phyloP scores from a whole-genome alignment of 139 green algal genomes.

The Chloropicon primus region DNA sequence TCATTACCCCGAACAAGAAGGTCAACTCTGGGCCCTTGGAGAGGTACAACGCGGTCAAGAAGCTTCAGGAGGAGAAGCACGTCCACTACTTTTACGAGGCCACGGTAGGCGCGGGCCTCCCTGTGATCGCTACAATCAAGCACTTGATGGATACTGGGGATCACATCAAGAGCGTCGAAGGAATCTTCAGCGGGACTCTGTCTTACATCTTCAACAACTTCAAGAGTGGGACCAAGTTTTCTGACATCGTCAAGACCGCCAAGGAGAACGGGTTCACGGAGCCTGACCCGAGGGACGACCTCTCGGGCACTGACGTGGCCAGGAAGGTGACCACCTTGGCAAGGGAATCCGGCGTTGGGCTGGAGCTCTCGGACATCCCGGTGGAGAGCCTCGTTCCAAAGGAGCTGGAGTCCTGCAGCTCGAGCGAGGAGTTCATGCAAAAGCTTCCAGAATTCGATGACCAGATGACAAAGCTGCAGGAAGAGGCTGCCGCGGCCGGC shows the following conservation, averaged over 20 bases:
- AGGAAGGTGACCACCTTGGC: slow-evolving; percentile 90
- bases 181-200: slow-evolving; percentile 55
- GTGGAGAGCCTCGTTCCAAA: slow-evolving; percentile 76
- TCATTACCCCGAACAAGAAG: slow-evolving; percentile 77
- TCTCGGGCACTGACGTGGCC: slow-evolving; percentile 81
- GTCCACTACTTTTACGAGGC: slow-evolving; percentile 95
- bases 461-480: slow-evolving; percentile 52
- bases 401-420: slow-evolving; percentile 31
- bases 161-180: slow-evolving; percentile 59
- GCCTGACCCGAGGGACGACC: slow-evolving; percentile 87
- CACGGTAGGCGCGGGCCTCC: slow-evolving; percentile 84
- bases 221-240: slow-evolving; percentile 45
- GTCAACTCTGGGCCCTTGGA: slow-evolving; percentile 64
- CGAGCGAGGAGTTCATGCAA: slow-evolving; percentile 64
- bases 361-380: slow-evolving; percentile 77
- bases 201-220: slow-evolving; percentile 97
- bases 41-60: slow-evolving; percentile 62
- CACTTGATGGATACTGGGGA: slow-evolving; percentile 82
- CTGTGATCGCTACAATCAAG: slow-evolving; percentile 85
- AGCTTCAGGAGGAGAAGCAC: slow-evolving; percentile 70
- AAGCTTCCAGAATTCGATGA: slow-evolving; percentile 75
- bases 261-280: slow-evolving; percentile 85
- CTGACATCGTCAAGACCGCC: slow-evolving; percentile 63
- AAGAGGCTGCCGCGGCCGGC: slow-evolving; percentile 55
- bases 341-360: slow-evolving; percentile 62